Base-by-base conservation (phyloP, 345 rosid species). In the Carallia pectinifolia region DNA sequence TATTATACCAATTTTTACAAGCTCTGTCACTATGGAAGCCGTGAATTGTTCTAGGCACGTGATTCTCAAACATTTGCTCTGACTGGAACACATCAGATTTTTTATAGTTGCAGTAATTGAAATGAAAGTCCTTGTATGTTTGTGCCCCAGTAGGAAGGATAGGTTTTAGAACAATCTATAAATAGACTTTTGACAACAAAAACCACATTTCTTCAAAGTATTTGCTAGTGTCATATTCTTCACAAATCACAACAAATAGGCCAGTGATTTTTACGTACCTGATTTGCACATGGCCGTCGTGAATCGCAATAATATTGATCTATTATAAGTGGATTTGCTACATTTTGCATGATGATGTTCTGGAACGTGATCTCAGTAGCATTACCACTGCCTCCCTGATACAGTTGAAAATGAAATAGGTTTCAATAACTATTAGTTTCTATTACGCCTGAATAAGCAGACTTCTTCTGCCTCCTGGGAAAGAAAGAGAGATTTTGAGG, bases 261-360 rank as follows among this genome's bases (percentile, higher is more conserved):
- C 27, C 27, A 7, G 47, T 36, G 56, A 67, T 38, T 61, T 55
- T 30, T 3, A 3, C 23, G 31, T 78, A 91, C 98, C 97, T 94
- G 93, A 81, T 94, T 94, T 40, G 77, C 84, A 80, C 96, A 94
- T 7, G 96, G 95, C 52, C 37, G 65, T 33, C 0, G 29, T 1
- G 97, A 87, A 77, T 94, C 96, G 47, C 98, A 94, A 71, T 91
- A 94, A 70, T 88, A 94, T 68, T 90, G 97, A 71, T 94, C 87
- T 40, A 94, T 86, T 66, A 94, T 87, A 8, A 94, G 89, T 53
- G 97, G 97, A 76, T 90, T 85, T 0, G 93, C 83, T 34, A 94
- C 98, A 59, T 94, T 90, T 53, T 86, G 83, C 97, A 91, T 91
- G 66, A 70, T 66, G 30, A 88, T 62, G 63, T 88, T 82, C 77